Evolutionary conservation across 1,284 basidiomycete species (phyloP), one percentile per base, ranked within the genome.

Genomic region (Fomitiporia mediterranea): DNA sequence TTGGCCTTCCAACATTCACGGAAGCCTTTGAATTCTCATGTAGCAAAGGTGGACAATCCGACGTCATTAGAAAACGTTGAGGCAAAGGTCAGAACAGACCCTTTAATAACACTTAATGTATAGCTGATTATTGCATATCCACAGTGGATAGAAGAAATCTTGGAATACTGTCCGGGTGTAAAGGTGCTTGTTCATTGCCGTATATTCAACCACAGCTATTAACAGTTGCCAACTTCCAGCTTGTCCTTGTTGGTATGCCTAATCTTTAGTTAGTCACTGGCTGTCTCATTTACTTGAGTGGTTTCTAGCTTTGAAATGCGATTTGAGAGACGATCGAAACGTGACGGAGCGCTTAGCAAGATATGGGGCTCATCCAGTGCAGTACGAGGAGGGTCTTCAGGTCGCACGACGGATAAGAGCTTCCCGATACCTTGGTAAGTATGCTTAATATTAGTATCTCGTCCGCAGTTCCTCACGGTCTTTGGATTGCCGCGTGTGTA

Each of bases 11-110:
- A 17, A 32, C 11, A 8, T 51, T 46, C 53, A 55, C 50, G 51
- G 42, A 39, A 43, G 7, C 4, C 25, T 37, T n/a, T 49, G 7
- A 35, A 51, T 47, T 11, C 32, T 39, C 55, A 49, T 21, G 43
- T 2, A 9, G 25, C 21, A 6, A 64, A 92, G 91, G 86, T 96
- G 25, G 94, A 97, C 67, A 92, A 91, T 62, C 94, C 94, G 3
- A 82, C 81, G 30, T 97, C 93, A 28, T 72, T 98, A 57, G 93
- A 95, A 65, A 98, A 98, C 67, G 83, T 96, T 25, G 91, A 95
- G 67, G 77, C 82, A n/a, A 95, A 95, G 76, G 92, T 92, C 62
- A 58, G 70, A 62, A 43, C 28, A 28, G 8, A 27, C n/a, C n/a
- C 13, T 28, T 44, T 37, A 11, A 17, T 11, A 28, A 42, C 30